These are phyloP conservation scores for Buxus sempervirens DNA, from an alignment of 164 flowering plant species.

Conservation along the genomic window DNA sequence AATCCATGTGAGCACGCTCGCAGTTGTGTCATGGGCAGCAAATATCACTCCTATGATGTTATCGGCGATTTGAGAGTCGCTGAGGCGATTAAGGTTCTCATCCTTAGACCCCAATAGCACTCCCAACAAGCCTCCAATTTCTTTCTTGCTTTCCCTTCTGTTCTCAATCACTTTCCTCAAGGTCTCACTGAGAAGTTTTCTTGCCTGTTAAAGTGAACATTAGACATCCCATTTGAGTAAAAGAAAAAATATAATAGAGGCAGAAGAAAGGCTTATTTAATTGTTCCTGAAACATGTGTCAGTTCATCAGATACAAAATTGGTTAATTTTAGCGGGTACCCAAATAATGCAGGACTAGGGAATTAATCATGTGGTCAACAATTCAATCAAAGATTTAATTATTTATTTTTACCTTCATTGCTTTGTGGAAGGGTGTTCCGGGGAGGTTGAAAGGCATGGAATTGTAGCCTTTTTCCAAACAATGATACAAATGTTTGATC, in stretches of 20 bases:
- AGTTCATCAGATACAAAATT: too few species aligned
- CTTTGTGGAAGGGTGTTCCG: conserved; percentile 58
- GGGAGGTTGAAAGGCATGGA: conserved; percentile 85
- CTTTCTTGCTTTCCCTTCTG: conserved; percentile 40
- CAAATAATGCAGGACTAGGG: too few species aligned
- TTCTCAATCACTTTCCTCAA: conserved; percentile 49
- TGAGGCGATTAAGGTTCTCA: conserved; percentile 28
- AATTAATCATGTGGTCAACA: too few species aligned
- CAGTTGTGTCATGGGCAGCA: conserved; percentile 94
- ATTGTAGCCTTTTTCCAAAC: conserved; percentile 79
- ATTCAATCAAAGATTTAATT: too few species aligned
- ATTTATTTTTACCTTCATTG: conserved; percentile 77
- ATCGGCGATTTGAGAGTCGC: conserved; percentile 75
- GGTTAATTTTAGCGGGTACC: too few species aligned
- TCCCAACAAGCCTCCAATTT: conserved; percentile 44
- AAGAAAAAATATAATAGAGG: too few species aligned
- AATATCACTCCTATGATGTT: conserved; percentile 86
- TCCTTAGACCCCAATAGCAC: conserved; percentile 30
- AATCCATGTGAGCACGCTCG: conserved; percentile 80
- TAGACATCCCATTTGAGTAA: background rate
- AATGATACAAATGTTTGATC: conserved; percentile 48
- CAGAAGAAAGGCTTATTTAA: too few species aligned
- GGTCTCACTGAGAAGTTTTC: conserved; percentile 50
- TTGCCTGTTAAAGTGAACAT: conserved; percentile 46
- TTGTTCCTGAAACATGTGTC: too few species aligned